Evolutionary conservation across 306 rosid genomes (phyloP).

Genomic region (Quercus gilva): DNA sequence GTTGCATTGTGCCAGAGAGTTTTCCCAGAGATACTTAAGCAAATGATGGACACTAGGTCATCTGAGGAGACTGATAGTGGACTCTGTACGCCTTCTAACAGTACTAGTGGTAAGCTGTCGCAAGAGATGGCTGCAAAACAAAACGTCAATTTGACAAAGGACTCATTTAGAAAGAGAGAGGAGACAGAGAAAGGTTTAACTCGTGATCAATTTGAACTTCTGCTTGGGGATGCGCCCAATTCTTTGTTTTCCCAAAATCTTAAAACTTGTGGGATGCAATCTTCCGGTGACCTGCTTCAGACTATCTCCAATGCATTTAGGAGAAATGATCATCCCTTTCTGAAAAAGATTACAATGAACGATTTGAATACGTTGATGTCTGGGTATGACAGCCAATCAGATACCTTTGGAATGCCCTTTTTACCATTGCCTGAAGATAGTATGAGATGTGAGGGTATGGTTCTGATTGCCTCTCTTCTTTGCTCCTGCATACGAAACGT

Average conservation of each 20-base stretch:
- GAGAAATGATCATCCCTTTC: slow-evolving; percentile 79
- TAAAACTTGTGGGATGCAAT: slow-evolving; percentile 48
- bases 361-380: slow-evolving; percentile 75
- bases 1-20: slow-evolving; percentile 88
- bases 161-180: slow-evolving; percentile 41
- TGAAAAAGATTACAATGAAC: slow-evolving; percentile 70
- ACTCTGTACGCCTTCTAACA: slow-evolving; percentile 28
- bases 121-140: slow-evolving; percentile 57
- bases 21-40: slow-evolving; percentile 88
- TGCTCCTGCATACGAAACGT: slow-evolving; percentile 95
- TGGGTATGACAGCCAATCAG: slow-evolving; percentile 85
- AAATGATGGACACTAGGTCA: slow-evolving; percentile 65
- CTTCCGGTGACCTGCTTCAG: slow-evolving; percentile 82
- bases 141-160: slow-evolving; percentile 50
- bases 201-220: slow-evolving; percentile 65
- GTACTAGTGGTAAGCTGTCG: slow-evolving; percentile 36
- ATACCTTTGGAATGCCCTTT: slow-evolving; percentile 85
- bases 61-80: slow-evolving; percentile 39
- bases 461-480: slow-evolving; percentile 86
- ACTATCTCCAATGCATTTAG: slow-evolving; percentile 73
- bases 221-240: slow-evolving; percentile 37
- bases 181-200: slow-evolving; percentile 54
- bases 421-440: slow-evolving; percentile 71
- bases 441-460: slow-evolving; percentile 96
- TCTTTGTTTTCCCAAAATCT: slow-evolving; percentile 56